A percentile compares a stretch with the other conserved stretches of the same genome.
These are phyloP conservation scores for Brassica balearica DNA, from an alignment of 441 rosid genomes.

Conservation along the genomic window DNA sequence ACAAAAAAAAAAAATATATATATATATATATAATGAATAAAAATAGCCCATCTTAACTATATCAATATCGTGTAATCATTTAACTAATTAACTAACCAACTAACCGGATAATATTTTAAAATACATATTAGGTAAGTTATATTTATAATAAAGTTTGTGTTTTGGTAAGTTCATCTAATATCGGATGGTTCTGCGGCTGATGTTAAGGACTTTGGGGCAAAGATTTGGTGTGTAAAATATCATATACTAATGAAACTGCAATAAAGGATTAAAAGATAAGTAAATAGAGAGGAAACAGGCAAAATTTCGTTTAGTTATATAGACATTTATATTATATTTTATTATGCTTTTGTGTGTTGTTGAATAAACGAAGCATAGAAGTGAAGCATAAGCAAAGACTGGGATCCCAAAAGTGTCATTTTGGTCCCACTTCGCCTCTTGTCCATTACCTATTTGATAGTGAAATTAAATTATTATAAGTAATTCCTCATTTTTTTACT, in stretches of 20 bases:
- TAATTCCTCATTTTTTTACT: constrained; percentile 17
- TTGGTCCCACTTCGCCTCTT: constrained; percentile 54
- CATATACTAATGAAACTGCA: constrained; percentile 18
- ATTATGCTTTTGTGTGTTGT: constrained; percentile 46
- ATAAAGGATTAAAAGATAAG: neutral
- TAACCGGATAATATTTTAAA: constrained; percentile 37
- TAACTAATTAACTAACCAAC: constrained; percentile 45
- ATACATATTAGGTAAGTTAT: constrained; percentile 33
- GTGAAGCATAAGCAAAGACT: constrained; percentile 89
- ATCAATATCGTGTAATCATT: constrained; percentile 29
- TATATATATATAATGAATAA: neutral
- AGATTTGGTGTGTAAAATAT: constrained; percentile 38
- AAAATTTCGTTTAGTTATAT: constrained; percentile 2
- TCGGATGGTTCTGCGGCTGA: constrained; percentile 58
- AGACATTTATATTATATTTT: neutral
- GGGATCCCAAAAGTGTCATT: constrained; percentile 66
- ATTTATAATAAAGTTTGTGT: constrained; percentile 29
- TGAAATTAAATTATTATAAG: constrained; percentile 22
- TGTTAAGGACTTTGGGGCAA: constrained; percentile 55
- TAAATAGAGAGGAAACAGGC: constrained; percentile 11
- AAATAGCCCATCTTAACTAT: constrained; percentile 6
- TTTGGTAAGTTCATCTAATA: constrained; percentile 33
- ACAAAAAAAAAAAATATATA: neutral
- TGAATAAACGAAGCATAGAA: constrained; percentile 58
- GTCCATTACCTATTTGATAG: constrained; percentile 40